phyloP scores from a whole-genome alignment of 371 early-diverging fungal species.

The Coemansia sp. region DNA sequence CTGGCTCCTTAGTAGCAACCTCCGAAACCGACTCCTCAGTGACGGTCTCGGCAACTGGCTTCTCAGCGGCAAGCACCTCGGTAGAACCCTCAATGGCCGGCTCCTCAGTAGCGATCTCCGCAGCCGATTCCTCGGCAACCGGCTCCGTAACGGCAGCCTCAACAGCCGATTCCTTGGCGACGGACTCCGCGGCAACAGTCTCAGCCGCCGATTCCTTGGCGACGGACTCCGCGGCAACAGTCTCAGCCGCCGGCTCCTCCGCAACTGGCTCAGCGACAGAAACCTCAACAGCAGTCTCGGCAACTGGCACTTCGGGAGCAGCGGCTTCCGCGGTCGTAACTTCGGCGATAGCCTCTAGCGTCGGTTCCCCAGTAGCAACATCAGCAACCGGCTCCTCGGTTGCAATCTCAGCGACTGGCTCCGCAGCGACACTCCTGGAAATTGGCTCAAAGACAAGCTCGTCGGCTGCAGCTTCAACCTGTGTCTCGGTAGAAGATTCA shows the following conservation, averaged over 20 bases:
- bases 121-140: neutral
- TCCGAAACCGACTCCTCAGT: neutral
- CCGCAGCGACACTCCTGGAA: neutral
- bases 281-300: neutral
- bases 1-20: neutral
- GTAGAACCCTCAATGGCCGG: neutral
- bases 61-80: neutral
- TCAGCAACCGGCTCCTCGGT: neutral
- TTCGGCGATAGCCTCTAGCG: neutral
- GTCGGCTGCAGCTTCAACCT: neutral
- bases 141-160: neutral
- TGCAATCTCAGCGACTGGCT: neutral
- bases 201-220: neutral
- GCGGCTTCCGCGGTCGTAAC: neutral
- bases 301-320: neutral
- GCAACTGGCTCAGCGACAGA: neutral
- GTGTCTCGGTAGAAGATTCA: neutral
- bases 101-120: neutral
- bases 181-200: conserved; percentile 2
- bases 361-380: neutral
- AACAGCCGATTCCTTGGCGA: neutral
- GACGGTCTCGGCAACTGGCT: neutral
- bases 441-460: neutral
- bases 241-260: neutral
- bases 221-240: neutral